Evolutionary conservation across 306 rosid genomes (phyloP), one percentile per base, ranked within the genome.

Genomic region (Cicer chorassanicum): DNA sequence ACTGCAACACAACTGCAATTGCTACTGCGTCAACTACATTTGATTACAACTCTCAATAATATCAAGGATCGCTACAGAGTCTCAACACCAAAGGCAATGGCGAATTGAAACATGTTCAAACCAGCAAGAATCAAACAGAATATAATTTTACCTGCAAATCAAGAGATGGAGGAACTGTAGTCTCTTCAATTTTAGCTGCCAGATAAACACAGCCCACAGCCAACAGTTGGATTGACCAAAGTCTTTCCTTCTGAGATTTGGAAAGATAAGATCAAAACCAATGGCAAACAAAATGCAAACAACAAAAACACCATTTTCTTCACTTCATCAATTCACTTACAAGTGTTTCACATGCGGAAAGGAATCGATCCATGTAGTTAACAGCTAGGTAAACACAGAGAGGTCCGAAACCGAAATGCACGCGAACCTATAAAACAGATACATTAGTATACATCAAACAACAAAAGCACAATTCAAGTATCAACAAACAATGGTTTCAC

Each of bases 351-450:
- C 86, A 90, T 6, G 82, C 78, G 8, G 99, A 90, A 39, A 95
- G 92, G 82, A 95, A 95, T 0, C 99, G 97, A 72, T 95, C 99
- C 90, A 95, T 75, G 88, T 90, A 95, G 82, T 82, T 90, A 65
- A 89, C 67, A 16, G 99, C 88, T 71, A 95, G 83, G 75, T 90
- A 92, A n/a, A 80, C 71, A 78, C 84, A 90, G 9, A 92, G 91
- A 29, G 99, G 93, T 49, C 97, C 97, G 83, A 95, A 95, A 18
- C 89, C 85, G 80, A 89, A 90, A 75, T 89, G 90, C 53, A 77
- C 81, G 45, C 77, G 76, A 11, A 85, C 99, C 99, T 95, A 86
- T 81, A 73, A 74, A 86, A 60, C 67, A 51, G 13, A 14, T 6
- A 73, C 49, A 46, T 49, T 6, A 51, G 21, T 29, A 49, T 14